These are phyloP conservation scores for Fusarium chaquense DNA, from an alignment of 2,329 filamentous ascomycete species.

Conservation along the genomic window DNA sequence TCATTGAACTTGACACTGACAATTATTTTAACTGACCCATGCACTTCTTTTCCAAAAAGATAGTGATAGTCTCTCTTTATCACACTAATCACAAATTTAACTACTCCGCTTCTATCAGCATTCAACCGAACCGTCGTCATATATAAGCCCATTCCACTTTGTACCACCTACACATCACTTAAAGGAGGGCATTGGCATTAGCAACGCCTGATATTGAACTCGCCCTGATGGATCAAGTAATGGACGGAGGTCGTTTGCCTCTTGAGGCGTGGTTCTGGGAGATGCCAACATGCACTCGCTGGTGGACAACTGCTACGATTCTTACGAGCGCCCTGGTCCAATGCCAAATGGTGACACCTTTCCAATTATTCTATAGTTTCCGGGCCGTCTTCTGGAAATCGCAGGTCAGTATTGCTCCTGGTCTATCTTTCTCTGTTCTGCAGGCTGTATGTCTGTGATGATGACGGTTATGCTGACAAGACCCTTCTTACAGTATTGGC, in stretches of 20 bases:
- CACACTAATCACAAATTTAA: not conserved
- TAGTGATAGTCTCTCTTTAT: not conserved
- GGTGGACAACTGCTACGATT: conserved; percentile 96
- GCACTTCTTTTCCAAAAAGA: not conserved
- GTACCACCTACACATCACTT: not conserved
- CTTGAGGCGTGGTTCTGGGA: conserved; percentile 99
- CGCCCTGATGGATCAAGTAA: conserved; percentile 66
- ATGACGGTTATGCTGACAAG: conserved; percentile 28
- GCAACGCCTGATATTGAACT: not conserved
- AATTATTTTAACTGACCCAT: conserved; percentile 5
- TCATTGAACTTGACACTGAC: not conserved
- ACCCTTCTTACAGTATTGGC: conserved; percentile 81
- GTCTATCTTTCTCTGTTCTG: not conserved
- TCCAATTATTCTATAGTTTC: conserved; percentile 97
- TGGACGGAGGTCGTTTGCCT: conserved; percentile 75
- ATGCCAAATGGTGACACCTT: conserved; percentile 91
- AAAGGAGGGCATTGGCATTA: not conserved
- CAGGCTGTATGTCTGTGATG: not conserved
- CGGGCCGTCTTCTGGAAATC: conserved; percentile 90
- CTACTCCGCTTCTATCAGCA: not conserved
- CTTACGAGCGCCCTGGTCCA: conserved; percentile 90
- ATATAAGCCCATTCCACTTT: not conserved
- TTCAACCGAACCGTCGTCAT: not conserved
- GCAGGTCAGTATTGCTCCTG: conserved; percentile 71
- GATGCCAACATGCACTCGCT: conserved; percentile 94